Percentiles rank a stretch among this genome's conserved stretches.
phyloP scores from a whole-genome alignment of 306 rosid species.

The Dalbergia oliveri region DNA sequence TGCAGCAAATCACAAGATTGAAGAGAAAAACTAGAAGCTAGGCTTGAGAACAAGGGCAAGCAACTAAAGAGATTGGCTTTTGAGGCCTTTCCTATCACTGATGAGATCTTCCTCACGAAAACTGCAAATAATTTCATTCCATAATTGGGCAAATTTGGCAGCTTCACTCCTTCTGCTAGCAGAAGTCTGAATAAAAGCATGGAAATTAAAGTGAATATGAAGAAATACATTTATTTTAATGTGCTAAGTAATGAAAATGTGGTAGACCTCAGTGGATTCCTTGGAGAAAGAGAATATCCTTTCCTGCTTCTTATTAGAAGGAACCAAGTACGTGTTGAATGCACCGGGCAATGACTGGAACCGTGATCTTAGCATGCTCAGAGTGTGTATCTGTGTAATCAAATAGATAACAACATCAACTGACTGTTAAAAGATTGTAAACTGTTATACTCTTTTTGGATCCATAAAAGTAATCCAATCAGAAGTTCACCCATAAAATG shows the following conservation, averaged over 20 bases:
- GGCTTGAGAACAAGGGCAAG: conserved; percentile 34
- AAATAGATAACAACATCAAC: conserved; percentile 38
- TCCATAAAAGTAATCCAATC: conserved; percentile 28
- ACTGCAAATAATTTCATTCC: conserved; percentile 97
- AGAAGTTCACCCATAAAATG: conserved; percentile 29
- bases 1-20: conserved; percentile 29
- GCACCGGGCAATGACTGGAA: conserved; percentile 95
- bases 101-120: conserved; percentile 98
- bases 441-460: not conserved
- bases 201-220: conserved; percentile 47
- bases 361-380: conserved; percentile 90
- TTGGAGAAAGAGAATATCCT: conserved; percentile 76
- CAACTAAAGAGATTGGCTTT: conserved; percentile 36
- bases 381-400: conserved; percentile 81
- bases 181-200: conserved; percentile 59
- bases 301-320: conserved; percentile 76
- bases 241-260: conserved; percentile 40
- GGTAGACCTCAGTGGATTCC: conserved; percentile 80
- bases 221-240: conserved; percentile 14
- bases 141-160: conserved; percentile 94
- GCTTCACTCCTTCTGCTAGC: conserved; percentile 95
- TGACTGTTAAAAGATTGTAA: conserved; percentile 31
- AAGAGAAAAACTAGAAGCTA: conserved; percentile 43
- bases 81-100: conserved; percentile 79
- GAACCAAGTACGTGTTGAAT: conserved; percentile 89